Percentiles rank a stretch among this genome's conserved stretches.
Conservation (phyloP, 2,329 filamentous ascomycete species). For the Claviceps sp. region DNA sequence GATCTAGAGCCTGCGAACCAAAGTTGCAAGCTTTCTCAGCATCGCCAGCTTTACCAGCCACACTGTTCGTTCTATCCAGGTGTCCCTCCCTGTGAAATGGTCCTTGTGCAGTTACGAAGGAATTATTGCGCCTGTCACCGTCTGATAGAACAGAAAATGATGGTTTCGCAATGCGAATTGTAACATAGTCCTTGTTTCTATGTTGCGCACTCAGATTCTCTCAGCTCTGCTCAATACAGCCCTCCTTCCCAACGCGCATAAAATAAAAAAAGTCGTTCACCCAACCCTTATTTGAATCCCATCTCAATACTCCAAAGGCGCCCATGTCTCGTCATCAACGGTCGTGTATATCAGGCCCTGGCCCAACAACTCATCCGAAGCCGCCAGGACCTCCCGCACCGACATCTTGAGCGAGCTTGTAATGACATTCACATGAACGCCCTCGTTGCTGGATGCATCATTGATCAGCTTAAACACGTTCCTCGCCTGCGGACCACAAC, state of each 20-base stretch:
- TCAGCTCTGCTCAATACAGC: not conserved
- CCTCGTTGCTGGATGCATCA: slow-evolving; percentile 60
- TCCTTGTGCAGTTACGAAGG: not conserved
- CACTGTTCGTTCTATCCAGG: too few species aligned
- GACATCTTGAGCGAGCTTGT: slow-evolving; percentile 51
- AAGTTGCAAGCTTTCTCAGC: too few species aligned
- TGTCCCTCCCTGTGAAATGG: not conserved
- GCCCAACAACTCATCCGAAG: slow-evolving; percentile 66
- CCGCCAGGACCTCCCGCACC: slow-evolving; percentile 56
- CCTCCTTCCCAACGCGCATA: not conserved
- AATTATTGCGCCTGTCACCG: too few species aligned
- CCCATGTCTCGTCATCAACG: slow-evolving; percentile 85
- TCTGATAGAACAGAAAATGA: not conserved
- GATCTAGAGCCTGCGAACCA: too few species aligned
- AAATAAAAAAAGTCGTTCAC: not conserved
- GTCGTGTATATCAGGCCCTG: slow-evolving; percentile 77
- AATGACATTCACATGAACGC: slow-evolving; percentile 69
- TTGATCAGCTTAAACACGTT: slow-evolving; percentile 61
- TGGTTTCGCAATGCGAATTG: not conserved
- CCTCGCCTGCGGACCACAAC: slow-evolving; percentile 44
- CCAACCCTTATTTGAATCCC: not conserved
- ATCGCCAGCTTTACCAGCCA: too few species aligned
- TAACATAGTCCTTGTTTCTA: not conserved
- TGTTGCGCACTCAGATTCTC: not conserved
- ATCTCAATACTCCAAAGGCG: slow-evolving; percentile 49